These are phyloP conservation scores for Hirschioporus abietinus DNA, from an alignment of 768 basidiomycete genomes.

Conservation along the genomic window DNA sequence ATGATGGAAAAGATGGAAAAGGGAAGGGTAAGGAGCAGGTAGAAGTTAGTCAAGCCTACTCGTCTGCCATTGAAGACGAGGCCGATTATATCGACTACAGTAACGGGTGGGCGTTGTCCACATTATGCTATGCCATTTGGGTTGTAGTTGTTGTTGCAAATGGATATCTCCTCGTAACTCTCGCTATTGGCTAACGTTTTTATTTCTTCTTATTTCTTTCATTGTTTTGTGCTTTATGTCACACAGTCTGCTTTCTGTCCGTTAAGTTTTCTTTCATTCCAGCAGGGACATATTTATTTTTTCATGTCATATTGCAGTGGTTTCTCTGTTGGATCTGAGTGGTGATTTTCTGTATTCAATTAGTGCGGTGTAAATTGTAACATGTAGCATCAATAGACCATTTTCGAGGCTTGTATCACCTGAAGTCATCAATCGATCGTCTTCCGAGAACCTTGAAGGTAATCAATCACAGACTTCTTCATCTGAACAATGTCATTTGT, in stretches of 20 bases:
- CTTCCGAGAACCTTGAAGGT: slow-evolving; percentile 11
- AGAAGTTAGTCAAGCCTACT: background rate
- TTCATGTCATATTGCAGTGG: background rate
- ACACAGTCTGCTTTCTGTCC: background rate
- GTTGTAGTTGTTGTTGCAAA: slow-evolving; percentile 66
- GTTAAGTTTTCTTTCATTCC: background rate
- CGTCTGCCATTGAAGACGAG: slow-evolving; percentile 13
- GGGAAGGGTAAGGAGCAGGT: background rate
- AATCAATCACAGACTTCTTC: slow-evolving; percentile 23
- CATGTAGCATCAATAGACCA: background rate
- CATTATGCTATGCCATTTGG: slow-evolving; percentile 56
- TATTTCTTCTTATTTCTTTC: background rate
- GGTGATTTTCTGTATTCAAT: background rate
- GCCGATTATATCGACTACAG: slow-evolving; percentile 55
- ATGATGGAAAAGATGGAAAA: slow-evolving; percentile 9
- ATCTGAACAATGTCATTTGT: slow-evolving; percentile 16
- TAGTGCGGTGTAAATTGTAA: background rate
- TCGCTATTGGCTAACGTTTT: slow-evolving; percentile 35
- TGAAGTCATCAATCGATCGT: background rate
- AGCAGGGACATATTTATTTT: background rate
- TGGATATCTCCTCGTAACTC: slow-evolving; percentile 63
- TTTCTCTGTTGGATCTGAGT: background rate
- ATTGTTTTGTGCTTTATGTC: background rate
- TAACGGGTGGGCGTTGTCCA: slow-evolving; percentile 46
- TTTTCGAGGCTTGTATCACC: background rate